These are phyloP conservation scores for Pezicula carpinea DNA, from an alignment of 2,329 filamentous ascomycete species.

Conservation along the genomic window DNA sequence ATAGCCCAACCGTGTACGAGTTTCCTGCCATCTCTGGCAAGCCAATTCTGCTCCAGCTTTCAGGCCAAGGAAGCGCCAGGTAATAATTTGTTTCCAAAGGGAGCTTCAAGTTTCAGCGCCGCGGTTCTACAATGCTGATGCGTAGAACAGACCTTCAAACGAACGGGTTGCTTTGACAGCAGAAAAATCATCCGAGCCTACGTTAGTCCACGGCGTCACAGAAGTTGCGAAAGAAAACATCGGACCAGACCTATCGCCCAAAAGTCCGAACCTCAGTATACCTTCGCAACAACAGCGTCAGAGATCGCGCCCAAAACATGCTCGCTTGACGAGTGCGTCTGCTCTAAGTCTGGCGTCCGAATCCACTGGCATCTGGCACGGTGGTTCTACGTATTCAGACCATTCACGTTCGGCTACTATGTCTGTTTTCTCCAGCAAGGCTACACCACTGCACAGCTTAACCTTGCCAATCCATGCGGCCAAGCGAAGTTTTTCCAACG, in stretches of 20 bases:
- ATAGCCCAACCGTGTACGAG: conserved; percentile 60
- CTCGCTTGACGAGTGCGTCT: conserved; percentile 24
- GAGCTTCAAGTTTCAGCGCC: not conserved
- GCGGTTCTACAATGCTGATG: conserved; percentile 10
- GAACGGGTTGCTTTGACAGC: conserved; percentile 19
- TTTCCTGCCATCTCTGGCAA: conserved; percentile 34
- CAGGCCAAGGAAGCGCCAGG: not conserved
- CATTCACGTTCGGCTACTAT: conserved; percentile 25
- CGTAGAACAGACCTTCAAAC: conserved; percentile 18
- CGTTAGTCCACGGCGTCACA: conserved; percentile 12
- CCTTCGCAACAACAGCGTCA: conserved; percentile 14
- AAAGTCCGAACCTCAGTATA: conserved; percentile 20
- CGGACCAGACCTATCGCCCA: conserved; percentile 9
- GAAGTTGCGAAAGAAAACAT: conserved; percentile 3
- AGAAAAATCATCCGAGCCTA: conserved; percentile 12
- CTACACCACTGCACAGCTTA: conserved; percentile 26
- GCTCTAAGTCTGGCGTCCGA: conserved; percentile 22
- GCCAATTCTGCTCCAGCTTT: conserved; percentile 5
- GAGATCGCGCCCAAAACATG: conserved; percentile 21
- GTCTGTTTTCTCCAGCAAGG: conserved; percentile 29
- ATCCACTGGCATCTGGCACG: conserved; percentile 24
- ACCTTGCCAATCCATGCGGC: conserved; percentile 14
- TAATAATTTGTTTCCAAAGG: not conserved
- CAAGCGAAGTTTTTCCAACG: conserved; percentile 20
- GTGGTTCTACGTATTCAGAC: conserved; percentile 20